phyloP scores from a whole-genome alignment of 164 flowering plant genomes.

The Annona cherimola region DNA sequence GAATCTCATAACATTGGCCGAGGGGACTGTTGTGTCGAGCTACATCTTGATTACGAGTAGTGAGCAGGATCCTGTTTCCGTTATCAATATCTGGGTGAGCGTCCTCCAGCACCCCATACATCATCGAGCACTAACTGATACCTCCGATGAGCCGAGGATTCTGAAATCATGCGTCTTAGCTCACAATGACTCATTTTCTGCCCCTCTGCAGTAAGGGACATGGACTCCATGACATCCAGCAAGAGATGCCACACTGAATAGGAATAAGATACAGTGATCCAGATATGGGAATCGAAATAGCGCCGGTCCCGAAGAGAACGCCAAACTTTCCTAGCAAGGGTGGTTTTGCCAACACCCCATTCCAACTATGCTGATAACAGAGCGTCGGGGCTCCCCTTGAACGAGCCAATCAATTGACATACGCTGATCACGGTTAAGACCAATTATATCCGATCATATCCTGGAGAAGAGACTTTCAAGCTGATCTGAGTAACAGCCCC shows the following conservation, averaged over 20 bases:
- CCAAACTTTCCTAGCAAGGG: constrained; percentile 36
- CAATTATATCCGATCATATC: background rate
- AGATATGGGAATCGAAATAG: constrained; percentile 30
- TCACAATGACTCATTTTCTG: constrained; percentile 23
- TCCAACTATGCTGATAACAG: constrained; percentile 38
- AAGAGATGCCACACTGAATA: constrained; percentile 13
- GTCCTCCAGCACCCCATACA: constrained; percentile 34
- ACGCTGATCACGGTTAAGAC: background rate
- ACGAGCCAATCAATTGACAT: background rate
- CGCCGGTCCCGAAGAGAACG: constrained; percentile 13
- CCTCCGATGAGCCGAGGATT: constrained; percentile 32
- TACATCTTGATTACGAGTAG: constrained; percentile 33
- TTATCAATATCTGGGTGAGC: constrained; percentile 32
- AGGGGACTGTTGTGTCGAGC: constrained; percentile 7
- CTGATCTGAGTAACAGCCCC: background rate
- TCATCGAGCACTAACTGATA: constrained; percentile 50
- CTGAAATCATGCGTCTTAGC: constrained; percentile 31
- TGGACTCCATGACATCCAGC: background rate
- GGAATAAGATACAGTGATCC: constrained; percentile 46
- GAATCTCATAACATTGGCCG: background rate
- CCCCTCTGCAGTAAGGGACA: constrained; percentile 19
- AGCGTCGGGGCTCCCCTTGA: background rate
- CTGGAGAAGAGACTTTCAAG: background rate
- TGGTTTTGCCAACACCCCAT: constrained; percentile 53
- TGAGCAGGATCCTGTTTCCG: constrained; percentile 36